phyloP scores from a whole-genome alignment of 2,329 filamentous ascomycete genomes.

The Ustilaginoidea virens region DNA sequence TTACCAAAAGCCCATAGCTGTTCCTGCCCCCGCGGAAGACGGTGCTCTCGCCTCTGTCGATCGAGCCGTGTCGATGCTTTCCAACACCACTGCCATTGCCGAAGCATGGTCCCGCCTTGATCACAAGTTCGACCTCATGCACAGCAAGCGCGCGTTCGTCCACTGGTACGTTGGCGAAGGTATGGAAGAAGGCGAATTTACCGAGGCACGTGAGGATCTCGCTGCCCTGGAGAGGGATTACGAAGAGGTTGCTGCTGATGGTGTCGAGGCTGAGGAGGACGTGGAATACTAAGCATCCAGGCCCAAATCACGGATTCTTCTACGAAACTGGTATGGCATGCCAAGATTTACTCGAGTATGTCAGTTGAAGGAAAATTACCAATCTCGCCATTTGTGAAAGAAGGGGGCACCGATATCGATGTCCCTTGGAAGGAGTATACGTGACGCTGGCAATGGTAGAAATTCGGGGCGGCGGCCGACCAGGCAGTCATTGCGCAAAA shows the following conservation, averaged over 20 bases:
- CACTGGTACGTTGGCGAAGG: slow-evolving; percentile 78
- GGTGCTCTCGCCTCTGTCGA: slow-evolving; percentile 46
- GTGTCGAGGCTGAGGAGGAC: slow-evolving; percentile 45
- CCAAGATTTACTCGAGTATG: too few species aligned
- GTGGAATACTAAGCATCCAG: slow-evolving; percentile 75
- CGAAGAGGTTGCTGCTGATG: slow-evolving; percentile 69
- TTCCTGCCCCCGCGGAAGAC: slow-evolving; percentile 36
- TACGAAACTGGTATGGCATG: too few species aligned
- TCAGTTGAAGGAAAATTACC: too few species aligned
- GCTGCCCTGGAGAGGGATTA: slow-evolving; percentile 78
- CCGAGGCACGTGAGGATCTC: slow-evolving; percentile 72
- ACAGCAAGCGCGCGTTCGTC: slow-evolving; percentile 62
- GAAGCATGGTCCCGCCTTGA: slow-evolving; percentile 60
- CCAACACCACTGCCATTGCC: slow-evolving; percentile 60
- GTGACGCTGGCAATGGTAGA: too few species aligned
- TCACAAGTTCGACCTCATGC: slow-evolving; percentile 67
- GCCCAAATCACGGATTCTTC: too few species aligned
- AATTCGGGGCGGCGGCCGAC: too few species aligned
- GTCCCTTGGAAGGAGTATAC: too few species aligned
- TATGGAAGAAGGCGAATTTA: slow-evolving; percentile 88
- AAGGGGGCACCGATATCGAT: too few species aligned
- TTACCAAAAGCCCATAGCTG: slow-evolving; percentile 51
- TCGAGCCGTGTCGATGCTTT: slow-evolving; percentile 54
- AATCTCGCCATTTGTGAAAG: too few species aligned
- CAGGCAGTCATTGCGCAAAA: too few species aligned